Percentiles rank a stretch among this genome's conserved stretches.
These are phyloP conservation scores for Craterostigma plantagineum DNA, from an alignment of 257 asterid species.

Conservation along the genomic window DNA sequence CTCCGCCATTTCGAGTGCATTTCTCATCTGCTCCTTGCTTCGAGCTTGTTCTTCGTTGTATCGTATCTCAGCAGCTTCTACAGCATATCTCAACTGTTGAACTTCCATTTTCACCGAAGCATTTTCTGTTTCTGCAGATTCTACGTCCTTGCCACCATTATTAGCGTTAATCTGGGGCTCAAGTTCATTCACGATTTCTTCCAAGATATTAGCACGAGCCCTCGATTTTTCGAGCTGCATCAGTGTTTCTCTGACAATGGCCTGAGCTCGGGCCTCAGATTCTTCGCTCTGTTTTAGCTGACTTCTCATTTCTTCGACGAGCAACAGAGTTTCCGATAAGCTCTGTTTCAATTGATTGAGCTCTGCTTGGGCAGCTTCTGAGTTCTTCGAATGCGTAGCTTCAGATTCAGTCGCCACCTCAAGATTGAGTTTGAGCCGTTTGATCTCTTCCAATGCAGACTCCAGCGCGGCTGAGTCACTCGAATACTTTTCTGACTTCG, in stretches of 20 bases:
- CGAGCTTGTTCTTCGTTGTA: too few species aligned
- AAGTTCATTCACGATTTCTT: conserved; percentile 11
- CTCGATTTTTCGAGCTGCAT: conserved; percentile 40
- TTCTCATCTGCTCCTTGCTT: too few species aligned
- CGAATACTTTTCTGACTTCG: conserved; percentile 19
- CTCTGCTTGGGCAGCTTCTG: conserved; percentile 24
- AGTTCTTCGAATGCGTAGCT: conserved; percentile 21
- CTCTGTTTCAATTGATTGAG: conserved; percentile 23
- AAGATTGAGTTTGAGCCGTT: conserved; percentile 46
- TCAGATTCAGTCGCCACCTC: conserved; percentile 35
- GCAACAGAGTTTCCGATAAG: conserved; percentile 17
- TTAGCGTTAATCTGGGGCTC: not conserved
- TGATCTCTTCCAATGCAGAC: conserved; percentile 47
- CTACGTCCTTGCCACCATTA: not conserved
- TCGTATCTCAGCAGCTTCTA: too few species aligned
- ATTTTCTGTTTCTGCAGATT: not conserved
- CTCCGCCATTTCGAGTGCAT: too few species aligned
- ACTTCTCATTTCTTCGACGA: conserved; percentile 33
- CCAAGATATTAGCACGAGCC: conserved; percentile 25
- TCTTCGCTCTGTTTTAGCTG: conserved; percentile 26
- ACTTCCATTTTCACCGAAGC: not conserved
- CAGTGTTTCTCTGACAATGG: conserved; percentile 31
- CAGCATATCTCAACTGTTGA: conserved; percentile 11
- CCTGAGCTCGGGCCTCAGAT: conserved; percentile 33
- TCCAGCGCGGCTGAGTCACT: conserved; percentile 35